These are phyloP conservation scores for Thamnidium elegans DNA, from an alignment of 192 early-diverging fungal genomes.

Conservation along the genomic window DNA sequence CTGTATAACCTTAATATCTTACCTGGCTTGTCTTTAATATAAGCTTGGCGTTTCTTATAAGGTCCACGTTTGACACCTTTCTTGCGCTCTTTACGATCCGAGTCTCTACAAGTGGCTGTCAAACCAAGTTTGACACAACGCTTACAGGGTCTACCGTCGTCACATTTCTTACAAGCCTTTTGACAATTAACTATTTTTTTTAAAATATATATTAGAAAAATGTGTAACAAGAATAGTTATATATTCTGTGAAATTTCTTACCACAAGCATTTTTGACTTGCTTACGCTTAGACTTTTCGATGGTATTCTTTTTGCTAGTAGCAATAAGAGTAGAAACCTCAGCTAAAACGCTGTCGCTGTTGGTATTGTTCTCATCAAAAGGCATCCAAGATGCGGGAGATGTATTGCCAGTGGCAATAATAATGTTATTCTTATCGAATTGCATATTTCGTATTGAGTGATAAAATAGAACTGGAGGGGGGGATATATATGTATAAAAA, in stretches of 20 bases:
- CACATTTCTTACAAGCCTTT: slow-evolving; percentile 91
- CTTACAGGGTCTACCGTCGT: slow-evolving; percentile 76
- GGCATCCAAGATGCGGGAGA: slow-evolving; percentile 7
- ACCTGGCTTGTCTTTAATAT: slow-evolving; percentile 14
- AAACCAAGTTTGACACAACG: slow-evolving; percentile 76
- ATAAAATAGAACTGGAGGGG: neutral
- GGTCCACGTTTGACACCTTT: slow-evolving; percentile 86
- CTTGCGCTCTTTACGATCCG: slow-evolving; percentile 76
- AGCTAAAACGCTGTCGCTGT: neutral
- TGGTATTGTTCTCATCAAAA: slow-evolving; percentile 4
- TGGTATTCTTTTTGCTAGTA: neutral
- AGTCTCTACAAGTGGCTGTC: slow-evolving; percentile 66
- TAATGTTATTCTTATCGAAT: too few relatives aligned
- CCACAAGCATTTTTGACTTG: slow-evolving; percentile 93
- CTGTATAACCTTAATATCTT: neutral
- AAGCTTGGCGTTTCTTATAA: slow-evolving; percentile 58
- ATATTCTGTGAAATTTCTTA: slow-evolving; percentile 35
- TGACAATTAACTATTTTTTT: slow-evolving; percentile 81
- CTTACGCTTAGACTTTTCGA: slow-evolving; percentile 46
- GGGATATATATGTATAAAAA: neutral
- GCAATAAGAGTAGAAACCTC: neutral
- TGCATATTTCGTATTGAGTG: slow-evolving; percentile 14
- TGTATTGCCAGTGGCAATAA: neutral
- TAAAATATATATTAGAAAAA: neutral
- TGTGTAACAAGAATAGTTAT: too few relatives aligned